Percentiles rank a stretch among this genome's conserved stretches.
These are phyloP conservation scores for Vigna trinervia DNA, from an alignment of 306 rosid species.

Conservation along the genomic window DNA sequence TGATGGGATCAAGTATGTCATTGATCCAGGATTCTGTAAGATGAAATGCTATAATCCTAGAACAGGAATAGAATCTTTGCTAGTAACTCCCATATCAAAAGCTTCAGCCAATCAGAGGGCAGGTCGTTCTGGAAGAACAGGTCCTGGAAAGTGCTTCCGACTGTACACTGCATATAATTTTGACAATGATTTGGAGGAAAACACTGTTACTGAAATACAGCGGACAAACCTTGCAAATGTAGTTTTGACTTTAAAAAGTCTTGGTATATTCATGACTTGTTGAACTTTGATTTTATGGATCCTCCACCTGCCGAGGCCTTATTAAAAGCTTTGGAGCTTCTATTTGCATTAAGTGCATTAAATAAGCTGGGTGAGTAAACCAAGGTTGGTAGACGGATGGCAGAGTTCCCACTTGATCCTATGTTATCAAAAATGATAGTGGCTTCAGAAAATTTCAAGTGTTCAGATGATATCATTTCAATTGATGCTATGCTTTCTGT, in stretches of 20 bases:
- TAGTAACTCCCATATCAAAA: conserved; percentile 85
- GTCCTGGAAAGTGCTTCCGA: conserved; percentile 95
- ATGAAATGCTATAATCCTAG: conserved; percentile 68
- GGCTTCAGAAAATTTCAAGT: conserved; percentile 85
- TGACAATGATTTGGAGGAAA: conserved; percentile 81
- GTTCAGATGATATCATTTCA: conserved; percentile 88
- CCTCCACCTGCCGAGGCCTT: conserved; percentile 97
- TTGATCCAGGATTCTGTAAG: conserved; percentile 93
- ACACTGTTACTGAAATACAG: conserved; percentile 91
- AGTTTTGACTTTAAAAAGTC: conserved; percentile 85
- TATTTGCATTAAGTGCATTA: conserved; percentile 83
- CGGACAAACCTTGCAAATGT: conserved; percentile 94
- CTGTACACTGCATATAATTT: conserved; percentile 81
- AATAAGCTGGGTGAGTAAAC: conserved; percentile 91
- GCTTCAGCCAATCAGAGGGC: conserved; percentile 98
- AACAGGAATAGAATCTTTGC: conserved; percentile 96
- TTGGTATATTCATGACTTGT: conserved; percentile 87
- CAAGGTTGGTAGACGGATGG: conserved; percentile 90
- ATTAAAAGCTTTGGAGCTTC: conserved; percentile 88
- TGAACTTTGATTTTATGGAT: conserved; percentile 95
- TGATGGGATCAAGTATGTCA: conserved; percentile 95
- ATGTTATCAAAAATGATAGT: conserved; percentile 93
- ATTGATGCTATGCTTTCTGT: conserved; percentile 92
- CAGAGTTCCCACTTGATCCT: conserved; percentile 97
- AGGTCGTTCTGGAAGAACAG: conserved; percentile 96